Evolutionary conservation across 2,329 filamentous ascomycete species (phyloP), one percentile per base, ranked within the genome.

Genomic region (Coniochaeta sp.): DNA sequence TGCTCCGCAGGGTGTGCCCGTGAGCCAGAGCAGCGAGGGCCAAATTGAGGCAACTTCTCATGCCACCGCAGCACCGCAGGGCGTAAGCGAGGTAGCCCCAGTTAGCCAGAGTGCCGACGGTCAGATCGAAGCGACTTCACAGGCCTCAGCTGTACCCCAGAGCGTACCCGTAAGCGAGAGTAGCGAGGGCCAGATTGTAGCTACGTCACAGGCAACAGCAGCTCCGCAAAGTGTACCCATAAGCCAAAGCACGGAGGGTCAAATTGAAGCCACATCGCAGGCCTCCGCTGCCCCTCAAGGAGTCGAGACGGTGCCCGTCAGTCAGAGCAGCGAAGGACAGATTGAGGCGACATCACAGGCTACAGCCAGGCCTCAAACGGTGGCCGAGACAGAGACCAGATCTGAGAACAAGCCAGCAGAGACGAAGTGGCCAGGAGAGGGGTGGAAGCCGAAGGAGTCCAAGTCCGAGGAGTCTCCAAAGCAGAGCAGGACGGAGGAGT

Each of bases 111-210:
- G 52, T 28, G 34, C 6, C 24, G 52, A 56, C 2, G 52, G 52
- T 62, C 11, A 61, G n/a, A 38, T 64, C 65, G 68, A 36, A 65
- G 69, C 9, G 62, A 67, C 59, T 69, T 67, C 44, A 66, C 69
- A 36, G 65, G 69, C 8, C 62, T 67, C 59, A 68, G 68, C 47
- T 66, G 66, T 47, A 68, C 71, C 38, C 70, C 72, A 56, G 24
- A 17, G 28, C 22, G 73, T 79, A 6, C 47, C 58, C 44, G 33
- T 54, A 31, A 19, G 50, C 58, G 22, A 56, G 52, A 56, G 28
- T 22, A 36, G 26, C 64, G 52, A 56, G 3, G 52, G 52, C 14
- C 52, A 56, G 28, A 56, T 56, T 19, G 28, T 34, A 17, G 52
- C 52, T 19, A 56, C 52, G 4, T 34, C 24, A 9, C 28, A 33